Evolutionary conservation across 2,329 filamentous ascomycete genomes (phyloP).

Genomic region (Mollisiaceae sp.): DNA sequence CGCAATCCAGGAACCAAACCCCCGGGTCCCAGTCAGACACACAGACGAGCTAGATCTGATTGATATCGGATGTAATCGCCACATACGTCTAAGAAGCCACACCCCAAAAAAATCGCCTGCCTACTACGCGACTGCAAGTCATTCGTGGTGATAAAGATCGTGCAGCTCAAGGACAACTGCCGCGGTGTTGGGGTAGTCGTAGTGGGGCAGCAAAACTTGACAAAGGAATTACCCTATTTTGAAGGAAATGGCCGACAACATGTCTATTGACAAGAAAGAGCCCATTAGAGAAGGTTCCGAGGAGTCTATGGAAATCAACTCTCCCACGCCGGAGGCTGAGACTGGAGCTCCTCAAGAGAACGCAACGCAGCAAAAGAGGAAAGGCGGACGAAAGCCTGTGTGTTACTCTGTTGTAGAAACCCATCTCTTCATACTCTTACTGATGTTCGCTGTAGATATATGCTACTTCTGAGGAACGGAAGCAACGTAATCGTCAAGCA

Average conservation of each 20-base stretch:
- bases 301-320: constrained; percentile 57
- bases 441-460: constrained; percentile 72
- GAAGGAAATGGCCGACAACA: constrained; percentile 63
- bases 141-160: constrained; percentile 36
- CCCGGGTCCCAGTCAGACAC: constrained; percentile 32
- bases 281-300: constrained; percentile 62
- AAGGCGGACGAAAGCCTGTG: constrained; percentile 97
- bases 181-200: constrained; percentile 29
- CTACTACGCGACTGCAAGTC: constrained; percentile 33
- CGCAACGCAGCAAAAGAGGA: constrained; percentile 79
- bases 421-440: constrained; percentile 20
- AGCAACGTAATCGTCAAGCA: constrained; percentile 95
- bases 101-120: constrained; percentile 10
- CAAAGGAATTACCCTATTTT: constrained; percentile 17
- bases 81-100: constrained; percentile 28
- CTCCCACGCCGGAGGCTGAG: constrained; percentile 64
- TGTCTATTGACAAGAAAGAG: constrained; percentile 69
- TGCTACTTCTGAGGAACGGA: constrained; percentile 96
- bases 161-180: constrained; percentile 18
- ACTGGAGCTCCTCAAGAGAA: constrained; percentile 50
- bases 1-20: constrained; percentile 29
- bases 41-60: constrained; percentile 31
- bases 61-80: constrained; percentile 36
- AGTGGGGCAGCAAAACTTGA: constrained; percentile 32
- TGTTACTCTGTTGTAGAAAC: constrained; percentile 44